A percentile compares a stretch with the other conserved stretches of the same genome.
Evolutionary conservation across 495 filamentous ascomycete species (phyloP).

Genomic region (Neurospora sp.): DNA sequence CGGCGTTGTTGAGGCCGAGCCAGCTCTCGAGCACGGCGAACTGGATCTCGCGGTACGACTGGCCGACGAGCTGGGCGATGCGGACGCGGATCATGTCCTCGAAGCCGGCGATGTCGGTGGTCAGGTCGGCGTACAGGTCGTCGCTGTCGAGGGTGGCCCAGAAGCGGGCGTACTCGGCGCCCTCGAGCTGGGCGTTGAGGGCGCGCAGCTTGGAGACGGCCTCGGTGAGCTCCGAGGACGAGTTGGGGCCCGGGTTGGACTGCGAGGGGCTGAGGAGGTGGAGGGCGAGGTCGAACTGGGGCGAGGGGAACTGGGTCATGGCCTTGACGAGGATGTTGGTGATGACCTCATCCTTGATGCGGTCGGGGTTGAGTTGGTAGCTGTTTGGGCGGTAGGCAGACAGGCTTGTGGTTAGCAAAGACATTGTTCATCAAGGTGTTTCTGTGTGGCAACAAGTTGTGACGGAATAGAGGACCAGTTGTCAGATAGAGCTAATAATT

Average conservation of each 20-base stretch:
- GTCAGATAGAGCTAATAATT: slow-evolving; percentile 58
- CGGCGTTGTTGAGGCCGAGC: slow-evolving; percentile 67
- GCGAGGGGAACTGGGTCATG: slow-evolving; percentile 91
- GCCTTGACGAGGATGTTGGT: slow-evolving; percentile 98
- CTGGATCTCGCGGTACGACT: slow-evolving; percentile 76
- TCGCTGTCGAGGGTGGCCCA: slow-evolving; percentile 88
- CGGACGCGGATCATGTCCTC: slow-evolving; percentile 90
- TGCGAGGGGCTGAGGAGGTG: slow-evolving; percentile 62
- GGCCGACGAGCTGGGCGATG: slow-evolving; percentile 81
- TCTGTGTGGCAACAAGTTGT: background rate
- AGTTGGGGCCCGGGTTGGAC: slow-evolving; percentile 30
- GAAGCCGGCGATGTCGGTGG: slow-evolving; percentile 89
- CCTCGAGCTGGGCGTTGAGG: slow-evolving; percentile 76
- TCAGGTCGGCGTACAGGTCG: slow-evolving; percentile 91
- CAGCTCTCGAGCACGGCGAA: slow-evolving; percentile 70
- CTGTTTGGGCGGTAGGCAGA: slow-evolving; percentile 33
- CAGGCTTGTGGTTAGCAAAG: slow-evolving; percentile 4
- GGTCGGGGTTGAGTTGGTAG: slow-evolving; percentile 99
- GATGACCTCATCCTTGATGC: slow-evolving; percentile 87
- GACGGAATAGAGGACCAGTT: slow-evolving; percentile 6
- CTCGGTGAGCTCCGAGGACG: slow-evolving; percentile 56
- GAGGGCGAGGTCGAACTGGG: slow-evolving; percentile 88
- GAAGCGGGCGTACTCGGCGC: slow-evolving; percentile 79
- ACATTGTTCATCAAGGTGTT: background rate
- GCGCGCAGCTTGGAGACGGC: slow-evolving; percentile 78